phyloP scores from a whole-genome alignment of 1,139 yeast species.

The Taiozyma sp. region DNA sequence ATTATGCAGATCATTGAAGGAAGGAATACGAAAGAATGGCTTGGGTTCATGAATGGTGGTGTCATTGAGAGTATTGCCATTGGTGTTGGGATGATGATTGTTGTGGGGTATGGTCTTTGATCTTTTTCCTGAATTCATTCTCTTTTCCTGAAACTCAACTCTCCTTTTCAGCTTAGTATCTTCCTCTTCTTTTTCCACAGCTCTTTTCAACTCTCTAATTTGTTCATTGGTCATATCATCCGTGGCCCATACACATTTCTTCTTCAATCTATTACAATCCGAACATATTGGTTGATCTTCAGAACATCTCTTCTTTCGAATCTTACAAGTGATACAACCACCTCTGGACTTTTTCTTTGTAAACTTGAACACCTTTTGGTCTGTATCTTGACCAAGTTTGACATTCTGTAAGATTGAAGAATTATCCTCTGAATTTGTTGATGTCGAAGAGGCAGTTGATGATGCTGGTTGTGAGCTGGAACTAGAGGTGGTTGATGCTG shows the following conservation, averaged over 20 bases:
- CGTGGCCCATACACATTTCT: slow-evolving; percentile 42
- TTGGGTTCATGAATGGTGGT: background rate
- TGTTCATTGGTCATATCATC: slow-evolving; percentile 21
- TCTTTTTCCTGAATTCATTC: background rate
- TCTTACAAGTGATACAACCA: slow-evolving; percentile 60
- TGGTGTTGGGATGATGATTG: background rate
- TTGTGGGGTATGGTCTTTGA: background rate
- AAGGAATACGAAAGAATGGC: background rate
- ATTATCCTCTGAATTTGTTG: background rate
- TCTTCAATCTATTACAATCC: slow-evolving; percentile 43
- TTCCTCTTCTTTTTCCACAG: slow-evolving; percentile 24
- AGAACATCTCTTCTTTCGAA: slow-evolving; percentile 57
- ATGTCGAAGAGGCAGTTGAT: background rate
- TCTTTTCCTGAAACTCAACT: slow-evolving; percentile 3
- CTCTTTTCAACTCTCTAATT: slow-evolving; percentile 20
- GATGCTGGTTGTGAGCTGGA: background rate
- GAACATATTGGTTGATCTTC: slow-evolving; percentile 49
- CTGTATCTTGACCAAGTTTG: slow-evolving; percentile 11
- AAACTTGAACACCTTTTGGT: slow-evolving; percentile 17
- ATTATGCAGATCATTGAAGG: background rate
- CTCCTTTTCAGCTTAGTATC: slow-evolving; percentile 19
- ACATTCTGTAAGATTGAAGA: slow-evolving; percentile 13
- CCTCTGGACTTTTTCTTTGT: slow-evolving; percentile 36
- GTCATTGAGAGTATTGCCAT: background rate
- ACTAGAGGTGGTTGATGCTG: background rate